Percentiles rank a stretch among this genome's conserved stretches.
Conservation (phyloP, 768 basidiomycete genomes). For the Suillus subaureus region DNA sequence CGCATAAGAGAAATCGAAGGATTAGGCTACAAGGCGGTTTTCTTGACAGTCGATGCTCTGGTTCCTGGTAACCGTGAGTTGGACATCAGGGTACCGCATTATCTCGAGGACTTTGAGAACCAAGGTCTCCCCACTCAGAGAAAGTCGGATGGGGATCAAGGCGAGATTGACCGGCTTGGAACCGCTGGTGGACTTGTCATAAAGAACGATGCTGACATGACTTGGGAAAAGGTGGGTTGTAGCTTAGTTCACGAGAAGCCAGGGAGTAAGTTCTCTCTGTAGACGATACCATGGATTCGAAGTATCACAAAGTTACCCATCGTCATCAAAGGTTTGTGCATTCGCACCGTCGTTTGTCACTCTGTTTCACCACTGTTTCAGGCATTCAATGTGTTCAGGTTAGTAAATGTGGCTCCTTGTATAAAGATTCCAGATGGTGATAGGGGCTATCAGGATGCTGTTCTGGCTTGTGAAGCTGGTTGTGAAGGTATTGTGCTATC, state of each 20-base stretch:
- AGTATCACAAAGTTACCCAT: slow-evolving; percentile 71
- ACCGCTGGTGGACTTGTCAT: slow-evolving; percentile 69
- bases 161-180: slow-evolving; percentile 48
- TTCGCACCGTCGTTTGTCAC: not conserved
- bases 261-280: not conserved
- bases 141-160: slow-evolving; percentile 32
- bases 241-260: not conserved
- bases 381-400: slow-evolving; percentile 79
- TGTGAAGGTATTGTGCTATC: slow-evolving; percentile 87
- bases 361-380: slow-evolving; percentile 28
- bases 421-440: slow-evolving; percentile 10
- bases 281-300: slow-evolving; percentile 81
- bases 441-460: slow-evolving; percentile 64
- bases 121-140: slow-evolving; percentile 28
- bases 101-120: slow-evolving; percentile 56
- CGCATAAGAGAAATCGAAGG: slow-evolving; percentile 71
- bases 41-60: slow-evolving; percentile 91
- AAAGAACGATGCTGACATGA: slow-evolving; percentile 75
- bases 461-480: slow-evolving; percentile 80
- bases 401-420: slow-evolving; percentile 6
- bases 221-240: slow-evolving; percentile 62
- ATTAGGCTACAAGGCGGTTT: slow-evolving; percentile 85
- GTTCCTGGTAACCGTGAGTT: slow-evolving; percentile 79
- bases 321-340: slow-evolving; percentile 64
- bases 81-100: slow-evolving; percentile 65